Conservation (phyloP, 768 basidiomycete genomes). For the Lepiota venenata region DNA sequence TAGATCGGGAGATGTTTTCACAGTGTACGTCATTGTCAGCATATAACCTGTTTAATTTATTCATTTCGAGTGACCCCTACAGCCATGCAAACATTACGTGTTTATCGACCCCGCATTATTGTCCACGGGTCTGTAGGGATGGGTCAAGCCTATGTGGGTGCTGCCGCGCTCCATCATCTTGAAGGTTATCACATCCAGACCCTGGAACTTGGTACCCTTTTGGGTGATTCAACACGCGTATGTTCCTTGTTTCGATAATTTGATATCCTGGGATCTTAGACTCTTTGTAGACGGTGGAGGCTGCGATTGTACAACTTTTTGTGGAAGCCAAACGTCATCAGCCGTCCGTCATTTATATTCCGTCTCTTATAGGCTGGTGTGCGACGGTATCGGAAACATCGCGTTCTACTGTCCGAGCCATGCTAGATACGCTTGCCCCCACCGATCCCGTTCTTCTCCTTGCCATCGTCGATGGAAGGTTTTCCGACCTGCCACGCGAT, state of each 20-base stretch:
- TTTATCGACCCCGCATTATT: constrained; percentile 86
- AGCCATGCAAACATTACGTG: constrained; percentile 91
- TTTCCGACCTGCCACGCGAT: constrained; percentile 69
- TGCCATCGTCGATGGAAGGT: constrained; percentile 80
- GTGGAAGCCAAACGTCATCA: constrained; percentile 97
- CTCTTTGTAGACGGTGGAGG: constrained; percentile 70
- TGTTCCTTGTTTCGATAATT: constrained; percentile 23
- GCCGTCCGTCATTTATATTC: constrained; percentile 94
- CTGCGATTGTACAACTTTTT: constrained; percentile 92
- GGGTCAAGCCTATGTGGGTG: constrained; percentile 89
- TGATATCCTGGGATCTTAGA: neutral
- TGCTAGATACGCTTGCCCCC: constrained; percentile 88
- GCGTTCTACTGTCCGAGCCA: constrained; percentile 79
- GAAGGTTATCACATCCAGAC: constrained; percentile 97
- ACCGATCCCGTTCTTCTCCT: constrained; percentile 93
- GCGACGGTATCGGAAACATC: constrained; percentile 81
- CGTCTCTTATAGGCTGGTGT: constrained; percentile 84
- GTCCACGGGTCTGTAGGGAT: constrained; percentile 81
- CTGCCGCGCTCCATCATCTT: constrained; percentile 88
- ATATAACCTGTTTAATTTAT: neutral
- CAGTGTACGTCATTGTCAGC: constrained; percentile 54
- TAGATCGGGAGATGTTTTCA: constrained; percentile 85
- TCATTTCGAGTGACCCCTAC: constrained; percentile 6
- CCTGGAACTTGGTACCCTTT: constrained; percentile 83
- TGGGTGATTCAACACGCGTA: constrained; percentile 88